Percentiles rank a stretch among this genome's conserved stretches.
Evolutionary conservation across 2,329 filamentous ascomycete genomes (phyloP).

Genomic region (Penicillium brevicompactum): DNA sequence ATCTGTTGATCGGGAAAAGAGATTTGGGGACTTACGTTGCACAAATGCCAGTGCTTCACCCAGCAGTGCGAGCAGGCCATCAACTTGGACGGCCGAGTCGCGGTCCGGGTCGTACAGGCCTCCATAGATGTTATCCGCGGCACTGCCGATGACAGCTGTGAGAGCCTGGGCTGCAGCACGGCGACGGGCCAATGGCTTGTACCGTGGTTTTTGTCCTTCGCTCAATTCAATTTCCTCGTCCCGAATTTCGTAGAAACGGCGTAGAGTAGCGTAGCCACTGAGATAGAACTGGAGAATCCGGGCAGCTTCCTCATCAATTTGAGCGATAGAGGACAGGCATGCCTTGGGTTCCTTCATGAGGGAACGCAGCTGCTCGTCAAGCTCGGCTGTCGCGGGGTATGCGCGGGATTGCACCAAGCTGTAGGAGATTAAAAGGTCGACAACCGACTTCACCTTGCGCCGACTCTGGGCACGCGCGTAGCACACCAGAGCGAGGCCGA

Average conservation of each 20-base stretch:
- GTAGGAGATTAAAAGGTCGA: constrained; percentile 84
- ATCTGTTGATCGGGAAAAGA: background rate
- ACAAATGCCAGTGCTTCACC: constrained; percentile 82
- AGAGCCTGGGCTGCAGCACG: constrained; percentile 73
- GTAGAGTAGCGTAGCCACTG: constrained; percentile 87
- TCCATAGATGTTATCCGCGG: constrained; percentile 87
- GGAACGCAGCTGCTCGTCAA: constrained; percentile 71
- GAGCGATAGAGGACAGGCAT: constrained; percentile 71
- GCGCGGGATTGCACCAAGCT: constrained; percentile 82
- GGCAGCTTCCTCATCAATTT: constrained; percentile 77
- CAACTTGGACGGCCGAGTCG: constrained; percentile 83
- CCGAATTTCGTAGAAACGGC: constrained; percentile 86
- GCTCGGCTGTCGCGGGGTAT: constrained; percentile 69
- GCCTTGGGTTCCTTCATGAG: constrained; percentile 72
- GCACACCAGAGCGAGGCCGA: constrained; percentile 85
- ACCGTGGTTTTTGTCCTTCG: constrained; percentile 43
- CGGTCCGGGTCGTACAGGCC: constrained; percentile 81
- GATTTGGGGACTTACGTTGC: constrained; percentile 49
- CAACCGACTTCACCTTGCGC: constrained; percentile 78
- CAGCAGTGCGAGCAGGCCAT: constrained; percentile 79
- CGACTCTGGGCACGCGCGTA: constrained; percentile 82
- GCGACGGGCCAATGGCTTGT: constrained; percentile 62
- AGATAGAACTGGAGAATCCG: constrained; percentile 81
- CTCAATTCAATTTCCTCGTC: constrained; percentile 61
- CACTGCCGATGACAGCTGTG: constrained; percentile 79